Base-by-base conservation (phyloP, 805 yeast species). In the Ascoidea rubescens region DNA sequence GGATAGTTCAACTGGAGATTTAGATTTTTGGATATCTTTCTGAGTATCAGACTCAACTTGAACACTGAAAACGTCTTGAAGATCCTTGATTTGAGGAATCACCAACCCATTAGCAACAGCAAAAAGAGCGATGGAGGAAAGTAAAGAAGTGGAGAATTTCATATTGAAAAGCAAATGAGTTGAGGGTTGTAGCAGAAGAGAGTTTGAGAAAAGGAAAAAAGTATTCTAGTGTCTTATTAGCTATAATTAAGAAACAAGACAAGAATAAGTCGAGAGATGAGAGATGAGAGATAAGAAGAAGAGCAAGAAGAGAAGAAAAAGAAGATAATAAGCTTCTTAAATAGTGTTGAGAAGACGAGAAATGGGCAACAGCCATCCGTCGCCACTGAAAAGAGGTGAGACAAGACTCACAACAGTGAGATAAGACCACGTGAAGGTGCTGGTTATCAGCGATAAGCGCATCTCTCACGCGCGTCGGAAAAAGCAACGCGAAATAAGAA, bases 51-150 rank as follows among this genome's bases (percentile, higher is more conserved):
- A 51, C 5, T 55, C 46, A 43, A 51, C 51, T 43, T 56, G 50
- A 43, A 52, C 51, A 12, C 60, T 61, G 52, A 73, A 69, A 31
- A 68, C 71, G 47, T 70, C 70, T 55, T 69, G 63, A 51, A 68
- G 64, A 54, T 68, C 72, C 48, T 66, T 65, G 46, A 74, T 67
- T 49, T 74, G 70, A 42, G 91, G 91, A 57, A 84, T 78, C 54
- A 83, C 82, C 62, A 83, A 70, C n/a, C 78, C 78, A 53, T 69
- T 64, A 32, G 77, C 75, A 5, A 69, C 58, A 31, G 72, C 55
- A 47, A 67, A 67, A 50, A 71, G 57, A 37, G 67, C 70, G 31
- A 71, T 64, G 5, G 64, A 56, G 44, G 71, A 64, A 8, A 69
- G 55, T 28, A 61, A 51, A 48, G 62, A 51, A 4, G 37, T 10